Evolutionary conservation across 768 basidiomycete species (phyloP), one percentile per base, ranked within the genome.

Genomic region (Boletus rufocinnamomeus): DNA sequence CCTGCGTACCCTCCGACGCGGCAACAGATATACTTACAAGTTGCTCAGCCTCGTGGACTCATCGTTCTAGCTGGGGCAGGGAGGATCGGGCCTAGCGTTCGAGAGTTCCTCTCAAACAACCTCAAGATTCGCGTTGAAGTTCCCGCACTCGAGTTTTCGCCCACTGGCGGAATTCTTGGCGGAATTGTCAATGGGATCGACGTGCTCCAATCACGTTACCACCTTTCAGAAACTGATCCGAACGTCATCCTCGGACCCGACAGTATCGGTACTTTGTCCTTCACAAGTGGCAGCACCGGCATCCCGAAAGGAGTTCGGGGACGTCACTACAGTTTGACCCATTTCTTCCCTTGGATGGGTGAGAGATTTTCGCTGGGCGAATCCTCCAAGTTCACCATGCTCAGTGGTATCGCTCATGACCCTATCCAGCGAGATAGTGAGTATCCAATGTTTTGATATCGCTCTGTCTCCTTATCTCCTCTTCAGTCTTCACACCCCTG

Each of bases 291-390:
- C 53, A 95, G 92, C 66, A 99, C 97, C 0, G 96, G 97, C 30
- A 94, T 98, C 47, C 97, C 97, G 0, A 98, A 99, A 77, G 96
- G 96, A n/a, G 96, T 99, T 21, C 84, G 84, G 60, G 97, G 97
- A 0, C 79, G 97, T 46, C 97, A 99, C 72, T 98, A 91, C 75
- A 93, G 91, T 63, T 76, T 99, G 63, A 99, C 97, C 0, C 97
- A 98, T 72, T 99, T 98, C 82, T 98, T 98, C 84, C 95, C 95
- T 2, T 99, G 97, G 97, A 98, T 99, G 97, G 89, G 89, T 23
- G 77, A 93, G 69, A 76, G 86, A 32, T 99, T 98, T 70, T 86
- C 82, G 2, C 75, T 99, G 49, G 77, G 79, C 38, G 79, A 86
- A 57, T 74, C 79, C 32, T 93, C 91, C 61, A 92, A 86, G 73